Evolutionary conservation across 2,329 filamentous ascomycete genomes (phyloP), one percentile per base, ranked within the genome.

Genomic region (Pseudogymnoascus sp.): DNA sequence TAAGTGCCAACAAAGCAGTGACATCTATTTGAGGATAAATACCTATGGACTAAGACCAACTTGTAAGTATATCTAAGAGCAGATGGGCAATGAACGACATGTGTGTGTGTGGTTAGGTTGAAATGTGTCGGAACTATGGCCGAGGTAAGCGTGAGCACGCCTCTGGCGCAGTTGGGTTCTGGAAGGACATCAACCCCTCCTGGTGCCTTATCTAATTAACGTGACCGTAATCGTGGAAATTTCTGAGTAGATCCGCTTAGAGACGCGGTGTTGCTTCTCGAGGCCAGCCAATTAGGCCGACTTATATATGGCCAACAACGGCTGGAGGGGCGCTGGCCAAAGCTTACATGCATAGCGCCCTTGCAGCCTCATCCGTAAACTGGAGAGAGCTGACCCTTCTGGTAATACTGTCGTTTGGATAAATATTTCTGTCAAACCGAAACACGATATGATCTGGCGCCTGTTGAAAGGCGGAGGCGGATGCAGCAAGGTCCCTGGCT

Each of bases 391-490:
- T 55, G 48, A 55, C 9, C n/a, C 12, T 55, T 6, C 21, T 9
- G 15, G 18, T 33, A 21, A 48, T 48, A 6, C n/a, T 52, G 45
- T 52, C 29, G 29, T 33, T 55, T 55, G 29, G 48, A 55, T 55
- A 55, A 55, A 55, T 55, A 33, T 55, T 55, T 35, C 45, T 55
- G 48, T 55, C 29, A 55, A 55, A 33, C 48, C 48, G 29, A 55
- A 55, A 55, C 48, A 55, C 29, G 29, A 55, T 55, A 55, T 55
- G 48, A 55, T 55, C 48, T 55, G 48, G 48, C 48, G 48, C 48
- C 48, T 55, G 48, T 55, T 55, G 48, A 55, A 55, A 55, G 48
- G 48, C 48, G 48, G 48, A 55, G 48, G 48, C 29, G 48, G 48
- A 55, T 55, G 48, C 48, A 55, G 48, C 48, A 55, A 55, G 48